Percentiles rank a stretch among this genome's conserved stretches.
Evolutionary conservation across 1,139 yeast genomes (phyloP).

Genomic region (Debaryomyces subglobosus): DNA sequence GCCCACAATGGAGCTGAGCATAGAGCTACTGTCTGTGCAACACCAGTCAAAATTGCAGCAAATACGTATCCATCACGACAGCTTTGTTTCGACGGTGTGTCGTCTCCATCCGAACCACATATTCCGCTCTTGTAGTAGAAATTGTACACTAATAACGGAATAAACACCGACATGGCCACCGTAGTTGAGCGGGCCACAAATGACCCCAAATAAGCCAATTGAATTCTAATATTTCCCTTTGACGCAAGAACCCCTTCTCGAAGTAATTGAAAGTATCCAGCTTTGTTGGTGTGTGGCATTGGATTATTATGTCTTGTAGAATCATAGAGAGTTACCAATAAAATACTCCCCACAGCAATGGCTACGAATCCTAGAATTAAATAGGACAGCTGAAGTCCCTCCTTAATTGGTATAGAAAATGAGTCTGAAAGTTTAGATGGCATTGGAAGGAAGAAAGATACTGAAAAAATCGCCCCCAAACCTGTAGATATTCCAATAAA

Average conservation of each 20-base stretch:
- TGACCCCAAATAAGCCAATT: constrained; percentile 62
- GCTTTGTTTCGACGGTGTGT: constrained; percentile 34
- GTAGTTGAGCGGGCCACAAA: constrained; percentile 68
- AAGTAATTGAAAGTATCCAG: constrained; percentile 40
- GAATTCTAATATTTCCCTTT: constrained; percentile 33
- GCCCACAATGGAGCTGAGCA: constrained; percentile 70
- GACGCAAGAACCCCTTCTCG: constrained; percentile 47
- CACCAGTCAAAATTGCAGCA: constrained; percentile 71
- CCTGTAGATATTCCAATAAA: constrained; percentile 67
- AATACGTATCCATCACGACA: constrained; percentile 68
- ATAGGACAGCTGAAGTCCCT: constrained; percentile 52
- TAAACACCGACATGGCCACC: constrained; percentile 60
- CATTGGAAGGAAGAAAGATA: constrained; percentile 49
- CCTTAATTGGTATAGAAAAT: constrained; percentile 27
- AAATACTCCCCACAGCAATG: constrained; percentile 35
- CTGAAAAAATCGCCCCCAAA: constrained; percentile 67
- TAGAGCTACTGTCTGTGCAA: constrained; percentile 60
- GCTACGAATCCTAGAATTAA: constrained; percentile 50
- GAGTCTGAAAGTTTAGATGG: constrained; percentile 43
- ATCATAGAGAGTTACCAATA: constrained; percentile 53
- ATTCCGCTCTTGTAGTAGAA: constrained; percentile 53
- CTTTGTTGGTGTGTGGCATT: constrained; percentile 1
- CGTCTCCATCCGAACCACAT: constrained; percentile 40
- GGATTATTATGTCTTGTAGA: constrained; percentile 4
- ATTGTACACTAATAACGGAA: constrained; percentile 64